phyloP scores from a whole-genome alignment of 1,139 yeast genomes.

The Debaryomycetaceae sp. region DNA sequence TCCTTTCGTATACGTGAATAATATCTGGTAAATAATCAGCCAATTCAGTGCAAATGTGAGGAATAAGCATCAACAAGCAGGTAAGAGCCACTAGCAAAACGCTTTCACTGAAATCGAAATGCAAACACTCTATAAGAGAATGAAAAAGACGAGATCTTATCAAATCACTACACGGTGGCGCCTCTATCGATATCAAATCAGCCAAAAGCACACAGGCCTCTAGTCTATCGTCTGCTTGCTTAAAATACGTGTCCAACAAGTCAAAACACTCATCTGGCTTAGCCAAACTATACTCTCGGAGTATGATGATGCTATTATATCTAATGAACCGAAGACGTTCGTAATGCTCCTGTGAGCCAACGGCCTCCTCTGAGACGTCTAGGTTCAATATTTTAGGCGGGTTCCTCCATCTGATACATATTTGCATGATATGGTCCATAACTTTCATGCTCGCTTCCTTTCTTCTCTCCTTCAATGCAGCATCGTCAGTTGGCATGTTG shows the following conservation, averaged over 20 bases:
- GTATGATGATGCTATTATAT: slow-evolving; percentile 37
- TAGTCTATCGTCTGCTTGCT: slow-evolving; percentile 26
- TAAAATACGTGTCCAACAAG: slow-evolving; percentile 30
- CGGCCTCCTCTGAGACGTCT: slow-evolving; percentile 14
- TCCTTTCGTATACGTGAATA: slow-evolving; percentile 44
- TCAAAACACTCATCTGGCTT: slow-evolving; percentile 30
- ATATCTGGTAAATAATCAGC: slow-evolving; percentile 38
- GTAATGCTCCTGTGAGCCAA: slow-evolving; percentile 29
- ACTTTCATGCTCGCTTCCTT: slow-evolving; percentile 21
- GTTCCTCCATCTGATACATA: slow-evolving; percentile 25
- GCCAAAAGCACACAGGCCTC: slow-evolving; percentile 33
- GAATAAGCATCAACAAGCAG: slow-evolving; percentile 51
- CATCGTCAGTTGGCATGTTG: slow-evolving; percentile 23
- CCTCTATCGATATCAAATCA: slow-evolving; percentile 20
- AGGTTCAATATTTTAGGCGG: slow-evolving; percentile 16
- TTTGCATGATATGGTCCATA: slow-evolving; percentile 26
- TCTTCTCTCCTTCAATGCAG: slow-evolving; percentile 19
- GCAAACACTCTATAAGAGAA: slow-evolving; percentile 39
- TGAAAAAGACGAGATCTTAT: slow-evolving; percentile 36
- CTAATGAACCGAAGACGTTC: slow-evolving; percentile 51
- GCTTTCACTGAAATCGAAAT: slow-evolving; percentile 43
- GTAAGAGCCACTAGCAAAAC: slow-evolving; percentile 42
- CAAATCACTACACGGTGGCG: slow-evolving; percentile 31
- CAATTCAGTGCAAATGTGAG: slow-evolving; percentile 43
- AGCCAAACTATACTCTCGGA: slow-evolving; percentile 37